Evolutionary conservation across 2,329 filamentous ascomycete genomes (phyloP).

Genomic region (Clonostachys rosea): DNA sequence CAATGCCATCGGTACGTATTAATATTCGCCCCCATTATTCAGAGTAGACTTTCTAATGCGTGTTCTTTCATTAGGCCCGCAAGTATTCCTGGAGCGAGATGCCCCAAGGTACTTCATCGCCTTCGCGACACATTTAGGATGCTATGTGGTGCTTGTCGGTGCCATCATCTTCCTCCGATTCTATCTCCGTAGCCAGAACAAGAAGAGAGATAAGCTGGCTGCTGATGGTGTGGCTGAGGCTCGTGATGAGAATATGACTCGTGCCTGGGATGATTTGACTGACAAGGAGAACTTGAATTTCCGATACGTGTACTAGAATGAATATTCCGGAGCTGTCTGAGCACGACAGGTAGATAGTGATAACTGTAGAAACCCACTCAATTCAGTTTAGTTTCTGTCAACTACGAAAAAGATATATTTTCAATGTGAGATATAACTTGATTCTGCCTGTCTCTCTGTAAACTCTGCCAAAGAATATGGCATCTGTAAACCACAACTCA

Average conservation of each 20-base stretch:
- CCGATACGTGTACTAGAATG: constrained; percentile 44
- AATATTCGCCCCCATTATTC: neutral
- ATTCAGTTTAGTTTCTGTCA: no score
- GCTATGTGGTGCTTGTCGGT: constrained; percentile 57
- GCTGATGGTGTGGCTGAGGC: constrained; percentile 31
- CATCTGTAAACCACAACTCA: no score
- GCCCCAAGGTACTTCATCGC: constrained; percentile 64
- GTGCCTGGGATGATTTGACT: constrained; percentile 60
- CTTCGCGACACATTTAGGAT: constrained; percentile 65
- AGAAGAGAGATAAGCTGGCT: constrained; percentile 44
- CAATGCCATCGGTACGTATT: constrained; percentile 53
- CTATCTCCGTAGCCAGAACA: constrained; percentile 54
- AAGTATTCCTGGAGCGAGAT: constrained; percentile 60
- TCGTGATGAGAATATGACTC: constrained; percentile 24
- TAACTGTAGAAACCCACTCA: no score
- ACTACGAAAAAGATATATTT: no score
- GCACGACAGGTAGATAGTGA: no score
- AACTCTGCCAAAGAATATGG: no score
- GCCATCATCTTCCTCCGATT: constrained; percentile 54
- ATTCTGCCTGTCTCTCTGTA: no score
- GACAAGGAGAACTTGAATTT: constrained; percentile 58
- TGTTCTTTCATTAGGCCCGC: constrained; percentile 27
- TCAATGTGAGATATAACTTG: no score
- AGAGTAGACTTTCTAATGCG: constrained; percentile 23
- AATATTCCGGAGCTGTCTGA: no score